Conservation (phyloP, 129 eudicot species). For the Artemisia argyi region DNA sequence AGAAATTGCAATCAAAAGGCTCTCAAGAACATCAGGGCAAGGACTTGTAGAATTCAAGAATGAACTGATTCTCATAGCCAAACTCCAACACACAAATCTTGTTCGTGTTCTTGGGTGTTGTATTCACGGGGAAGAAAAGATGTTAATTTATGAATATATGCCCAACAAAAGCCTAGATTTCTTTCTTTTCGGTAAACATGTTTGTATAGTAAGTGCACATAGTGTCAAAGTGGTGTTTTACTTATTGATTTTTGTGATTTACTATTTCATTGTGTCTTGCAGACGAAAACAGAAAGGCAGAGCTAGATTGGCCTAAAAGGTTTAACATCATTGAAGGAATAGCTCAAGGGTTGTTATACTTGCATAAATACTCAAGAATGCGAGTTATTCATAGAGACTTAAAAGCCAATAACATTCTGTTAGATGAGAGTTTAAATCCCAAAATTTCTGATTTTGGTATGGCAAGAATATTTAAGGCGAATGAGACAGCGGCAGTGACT, state of each 20-base stretch:
- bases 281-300: no score
- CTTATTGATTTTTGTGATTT: background rate
- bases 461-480: constrained; percentile 44
- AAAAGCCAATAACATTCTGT: constrained; percentile 50
- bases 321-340: constrained; percentile 46
- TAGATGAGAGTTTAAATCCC: constrained; percentile 50
- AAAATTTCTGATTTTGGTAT: constrained; percentile 71
- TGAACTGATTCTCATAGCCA: constrained; percentile 46
- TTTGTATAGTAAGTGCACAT: no score
- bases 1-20: constrained; percentile 46
- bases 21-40: constrained; percentile 48
- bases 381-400: constrained; percentile 65
- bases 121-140: no score
- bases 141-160: no score
- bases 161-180: no score
- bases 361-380: constrained; percentile 64
- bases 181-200: no score
- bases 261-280: background rate
- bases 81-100: constrained; percentile 14
- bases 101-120: no score
- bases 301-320: no score
- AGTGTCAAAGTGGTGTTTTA: no score
- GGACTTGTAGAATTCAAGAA: constrained; percentile 47
- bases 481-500: no score
- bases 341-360: constrained; percentile 52